Evolutionary conservation across 257 asterid species (phyloP).

Genomic region (Osmanthus fragrans): DNA sequence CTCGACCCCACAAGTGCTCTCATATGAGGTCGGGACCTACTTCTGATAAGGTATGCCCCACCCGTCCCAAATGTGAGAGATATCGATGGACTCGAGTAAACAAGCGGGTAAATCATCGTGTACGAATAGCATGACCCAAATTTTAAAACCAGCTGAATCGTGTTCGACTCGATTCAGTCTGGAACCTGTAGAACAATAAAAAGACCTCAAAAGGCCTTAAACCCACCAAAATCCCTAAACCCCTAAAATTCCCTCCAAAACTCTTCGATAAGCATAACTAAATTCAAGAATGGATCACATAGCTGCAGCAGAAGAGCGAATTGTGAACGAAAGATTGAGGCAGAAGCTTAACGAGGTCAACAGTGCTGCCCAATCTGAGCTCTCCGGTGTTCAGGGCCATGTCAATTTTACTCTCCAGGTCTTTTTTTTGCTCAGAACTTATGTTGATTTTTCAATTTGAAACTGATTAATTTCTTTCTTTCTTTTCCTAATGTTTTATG

Average conservation of each 20-base stretch:
- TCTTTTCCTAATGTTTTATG: background rate
- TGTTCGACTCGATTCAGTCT: too few relatives aligned
- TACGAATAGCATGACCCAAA: too few relatives aligned
- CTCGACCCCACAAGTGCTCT: too few relatives aligned
- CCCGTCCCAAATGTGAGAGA: too few relatives aligned
- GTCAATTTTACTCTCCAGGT: slow-evolving; percentile 94
- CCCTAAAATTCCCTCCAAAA: slow-evolving; percentile 16
- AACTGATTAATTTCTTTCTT: background rate
- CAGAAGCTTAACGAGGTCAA: slow-evolving; percentile 83
- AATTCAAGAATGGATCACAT: slow-evolving; percentile 60
- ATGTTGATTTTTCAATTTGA: background rate
- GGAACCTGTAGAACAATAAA: too few relatives aligned
- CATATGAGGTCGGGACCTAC: too few relatives aligned
- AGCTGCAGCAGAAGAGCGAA: slow-evolving; percentile 80
- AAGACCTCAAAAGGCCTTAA: background rate
- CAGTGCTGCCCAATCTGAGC: slow-evolving; percentile 71
- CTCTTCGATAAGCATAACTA: background rate
- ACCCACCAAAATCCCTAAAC: slow-evolving; percentile 21
- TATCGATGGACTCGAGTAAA: too few relatives aligned
- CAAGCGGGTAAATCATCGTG: too few relatives aligned
- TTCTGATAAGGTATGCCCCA: too few relatives aligned
- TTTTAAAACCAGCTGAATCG: too few relatives aligned
- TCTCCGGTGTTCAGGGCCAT: slow-evolving; percentile 79
- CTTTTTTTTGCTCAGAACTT: background rate
- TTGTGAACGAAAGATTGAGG: slow-evolving; percentile 66